These are phyloP conservation scores for Thraustochytrium sp. DNA, from an alignment of 352 stramenopile species.

Conservation along the genomic window DNA sequence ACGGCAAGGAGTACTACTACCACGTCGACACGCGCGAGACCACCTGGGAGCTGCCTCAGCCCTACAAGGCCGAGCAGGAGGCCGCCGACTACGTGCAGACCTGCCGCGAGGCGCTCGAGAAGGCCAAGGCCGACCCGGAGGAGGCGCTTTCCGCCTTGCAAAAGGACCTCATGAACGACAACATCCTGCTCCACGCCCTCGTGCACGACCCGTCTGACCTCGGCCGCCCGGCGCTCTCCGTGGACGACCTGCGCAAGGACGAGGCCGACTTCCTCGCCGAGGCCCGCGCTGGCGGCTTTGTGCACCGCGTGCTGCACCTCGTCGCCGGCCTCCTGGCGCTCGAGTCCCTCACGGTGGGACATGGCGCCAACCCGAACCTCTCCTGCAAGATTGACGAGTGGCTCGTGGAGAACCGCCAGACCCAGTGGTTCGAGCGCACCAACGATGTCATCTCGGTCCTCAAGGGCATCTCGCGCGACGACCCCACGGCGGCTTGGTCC, in stretches of 20 bases:
- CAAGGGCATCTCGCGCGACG: not conserved
- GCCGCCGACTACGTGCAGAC: not conserved
- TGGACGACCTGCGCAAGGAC: slow-evolving; percentile 1
- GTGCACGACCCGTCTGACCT: not conserved
- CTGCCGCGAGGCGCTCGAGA: not conserved
- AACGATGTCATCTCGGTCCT: slow-evolving; percentile 1
- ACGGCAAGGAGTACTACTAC: slow-evolving; percentile 40
- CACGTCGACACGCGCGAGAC: slow-evolving; percentile 39
- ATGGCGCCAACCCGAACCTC: slow-evolving; percentile 12
- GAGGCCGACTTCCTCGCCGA: not conserved
- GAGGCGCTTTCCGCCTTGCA: not conserved
- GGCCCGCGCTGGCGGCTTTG: not conserved
- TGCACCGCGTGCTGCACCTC: not conserved
- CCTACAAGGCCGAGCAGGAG: not conserved
- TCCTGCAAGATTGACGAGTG: not conserved
- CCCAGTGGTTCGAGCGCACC: slow-evolving; percentile 1
- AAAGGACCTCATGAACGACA: slow-evolving; percentile 4
- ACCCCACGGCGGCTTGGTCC: not conserved
- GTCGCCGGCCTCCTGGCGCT: not conserved
- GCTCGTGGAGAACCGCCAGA: not conserved
- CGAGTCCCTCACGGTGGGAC: slow-evolving; percentile 6
- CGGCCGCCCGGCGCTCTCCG: not conserved
- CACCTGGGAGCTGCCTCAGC: slow-evolving; percentile 27
- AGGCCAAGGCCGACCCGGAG: slow-evolving; percentile 11
- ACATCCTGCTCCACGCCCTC: not conserved